These are phyloP conservation scores for Spergularia azorica DNA, from an alignment of 179 eudicot genomes.

Conservation along the genomic window DNA sequence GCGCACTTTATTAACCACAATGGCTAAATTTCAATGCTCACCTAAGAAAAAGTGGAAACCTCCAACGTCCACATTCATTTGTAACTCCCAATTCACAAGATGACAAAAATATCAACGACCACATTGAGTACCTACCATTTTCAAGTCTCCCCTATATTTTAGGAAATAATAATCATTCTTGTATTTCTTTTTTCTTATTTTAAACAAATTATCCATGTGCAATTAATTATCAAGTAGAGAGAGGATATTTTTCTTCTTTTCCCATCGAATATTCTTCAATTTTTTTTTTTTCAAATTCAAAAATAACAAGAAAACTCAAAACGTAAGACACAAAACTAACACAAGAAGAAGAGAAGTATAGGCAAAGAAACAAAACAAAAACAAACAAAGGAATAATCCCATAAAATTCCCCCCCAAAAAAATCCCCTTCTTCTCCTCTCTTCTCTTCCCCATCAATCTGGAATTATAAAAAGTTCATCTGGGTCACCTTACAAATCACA, in stretches of 20 bases:
- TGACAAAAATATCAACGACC: not conserved
- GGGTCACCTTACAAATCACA: not conserved
- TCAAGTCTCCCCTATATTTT: too few relatives aligned
- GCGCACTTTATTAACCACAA: too few relatives aligned
- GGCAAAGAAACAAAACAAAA: constrained; percentile 9
- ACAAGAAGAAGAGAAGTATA: constrained; percentile 24
- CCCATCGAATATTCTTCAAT: constrained; percentile 15
- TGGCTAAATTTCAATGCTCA: not conserved
- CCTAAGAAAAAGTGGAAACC: too few relatives aligned
- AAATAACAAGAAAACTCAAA: not conserved
- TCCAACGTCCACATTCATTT: not conserved
- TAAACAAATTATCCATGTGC: not conserved
- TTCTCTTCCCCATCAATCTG: constrained; percentile 1
- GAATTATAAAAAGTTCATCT: constrained; percentile 1
- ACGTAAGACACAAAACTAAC: not conserved
- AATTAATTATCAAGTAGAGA: too few relatives aligned
- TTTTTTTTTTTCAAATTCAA: not conserved
- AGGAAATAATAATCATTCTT: too few relatives aligned
- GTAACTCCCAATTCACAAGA: not conserved
- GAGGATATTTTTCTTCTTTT: not conserved
- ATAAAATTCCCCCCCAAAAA: not conserved
- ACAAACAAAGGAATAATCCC: constrained; percentile 8
- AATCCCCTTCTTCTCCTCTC: not conserved
- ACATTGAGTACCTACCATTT: not conserved
- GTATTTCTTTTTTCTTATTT: too few relatives aligned